phyloP scores from a whole-genome alignment of 345 rosid genomes.

The Theobroma cacao region DNA sequence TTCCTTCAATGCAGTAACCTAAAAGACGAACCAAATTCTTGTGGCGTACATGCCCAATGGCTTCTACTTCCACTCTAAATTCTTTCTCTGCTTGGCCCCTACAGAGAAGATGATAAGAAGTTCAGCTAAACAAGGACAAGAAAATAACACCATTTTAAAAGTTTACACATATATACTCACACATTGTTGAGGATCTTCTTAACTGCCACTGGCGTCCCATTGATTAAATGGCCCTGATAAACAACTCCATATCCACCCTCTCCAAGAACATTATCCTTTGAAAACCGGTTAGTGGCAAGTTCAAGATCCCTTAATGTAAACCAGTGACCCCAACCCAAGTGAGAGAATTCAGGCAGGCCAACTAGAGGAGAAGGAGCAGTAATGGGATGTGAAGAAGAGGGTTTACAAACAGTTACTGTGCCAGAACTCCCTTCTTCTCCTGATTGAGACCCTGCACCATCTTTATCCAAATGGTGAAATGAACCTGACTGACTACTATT shows the following conservation, averaged over 20 bases:
- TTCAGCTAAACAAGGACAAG: conserved; percentile 4
- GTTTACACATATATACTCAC: conserved; percentile 34
- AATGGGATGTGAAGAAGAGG: conserved; percentile 67
- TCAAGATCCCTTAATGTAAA: conserved; percentile 81
- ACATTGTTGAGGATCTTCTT: conserved; percentile 71
- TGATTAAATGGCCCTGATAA: conserved; percentile 61
- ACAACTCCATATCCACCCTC: conserved; percentile 89
- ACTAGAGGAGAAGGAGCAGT: conserved; percentile 69
- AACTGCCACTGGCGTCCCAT: conserved; percentile 73
- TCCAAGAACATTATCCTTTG: conserved; percentile 69
- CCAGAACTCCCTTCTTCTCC: conserved; percentile 71
- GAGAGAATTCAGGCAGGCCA: conserved; percentile 79
- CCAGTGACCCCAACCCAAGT: conserved; percentile 92
- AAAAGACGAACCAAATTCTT: conserved; percentile 82
- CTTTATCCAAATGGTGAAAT: conserved; percentile 55
- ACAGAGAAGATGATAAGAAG: background rate
- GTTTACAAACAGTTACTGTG: conserved; percentile 37
- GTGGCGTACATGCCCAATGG: conserved; percentile 85
- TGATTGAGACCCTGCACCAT: conserved; percentile 59
- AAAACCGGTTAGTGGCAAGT: conserved; percentile 69
- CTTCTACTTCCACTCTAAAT: conserved; percentile 77
- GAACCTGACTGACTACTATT: conserved; percentile 55
- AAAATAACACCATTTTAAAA: conserved; percentile 3
- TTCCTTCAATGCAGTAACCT: conserved; percentile 82
- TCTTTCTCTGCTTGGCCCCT: conserved; percentile 94